Conservation (phyloP, 306 rosid genomes). For the Cucumis hystrix region DNA sequence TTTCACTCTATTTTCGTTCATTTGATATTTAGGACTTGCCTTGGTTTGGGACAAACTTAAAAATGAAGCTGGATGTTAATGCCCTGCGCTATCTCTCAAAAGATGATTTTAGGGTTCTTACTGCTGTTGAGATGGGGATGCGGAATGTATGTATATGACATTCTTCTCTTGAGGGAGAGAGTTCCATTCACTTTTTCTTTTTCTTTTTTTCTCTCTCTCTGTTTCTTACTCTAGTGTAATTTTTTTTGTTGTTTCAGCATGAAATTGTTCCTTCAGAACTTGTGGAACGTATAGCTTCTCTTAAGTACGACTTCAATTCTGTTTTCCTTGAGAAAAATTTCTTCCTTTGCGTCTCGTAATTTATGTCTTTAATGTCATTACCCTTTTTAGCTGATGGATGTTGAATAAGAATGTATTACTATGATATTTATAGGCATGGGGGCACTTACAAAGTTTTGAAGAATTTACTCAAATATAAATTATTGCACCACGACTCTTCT, state of each 20-base stretch:
- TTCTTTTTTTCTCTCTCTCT: not conserved
- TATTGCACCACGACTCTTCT: conserved; percentile 83
- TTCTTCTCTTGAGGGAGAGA: not conserved
- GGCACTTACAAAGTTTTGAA: conserved; percentile 82
- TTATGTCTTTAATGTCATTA: not conserved
- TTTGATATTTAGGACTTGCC: not conserved
- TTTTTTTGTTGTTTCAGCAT: conserved; percentile 35
- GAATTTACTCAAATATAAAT: conserved; percentile 70
- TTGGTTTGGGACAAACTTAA: not conserved
- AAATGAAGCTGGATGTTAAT: conserved; percentile 75
- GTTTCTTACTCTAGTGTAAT: not conserved
- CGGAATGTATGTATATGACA: conserved; percentile 34
- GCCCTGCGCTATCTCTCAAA: conserved; percentile 67
- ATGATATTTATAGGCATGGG: conserved; percentile 50
- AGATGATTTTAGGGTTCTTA: conserved; percentile 91
- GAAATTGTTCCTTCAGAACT: conserved; percentile 74
- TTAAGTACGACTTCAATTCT: conserved; percentile 29
- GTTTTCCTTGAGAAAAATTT: not conserved
- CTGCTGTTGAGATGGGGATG: conserved; percentile 90
- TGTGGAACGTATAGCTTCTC: conserved; percentile 57
- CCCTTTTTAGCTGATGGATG: not conserved
- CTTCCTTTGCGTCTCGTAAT: not conserved
- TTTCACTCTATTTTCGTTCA: no score
- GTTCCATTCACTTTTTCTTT: not conserved
- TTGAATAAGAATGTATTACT: not conserved